Evolutionary conservation across 192 early-diverging fungal genomes (phyloP).

Genomic region (Pecoramyces ruminantium): DNA sequence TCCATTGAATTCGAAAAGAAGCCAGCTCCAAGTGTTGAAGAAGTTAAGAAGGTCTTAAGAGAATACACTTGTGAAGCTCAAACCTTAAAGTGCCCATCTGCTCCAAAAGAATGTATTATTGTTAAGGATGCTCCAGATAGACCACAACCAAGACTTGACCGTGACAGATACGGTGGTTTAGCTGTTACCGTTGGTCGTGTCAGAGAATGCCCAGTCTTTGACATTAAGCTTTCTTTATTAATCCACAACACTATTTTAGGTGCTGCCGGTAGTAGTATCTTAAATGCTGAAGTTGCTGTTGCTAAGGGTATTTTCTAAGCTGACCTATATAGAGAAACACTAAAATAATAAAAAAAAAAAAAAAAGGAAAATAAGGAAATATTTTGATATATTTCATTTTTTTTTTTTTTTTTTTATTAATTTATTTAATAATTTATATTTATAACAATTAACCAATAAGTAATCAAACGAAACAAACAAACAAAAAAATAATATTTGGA

Average conservation of each 20-base stretch:
- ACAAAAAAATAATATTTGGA: too few species aligned
- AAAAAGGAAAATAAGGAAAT: too few species aligned
- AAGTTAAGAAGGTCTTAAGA: conserved; percentile 50
- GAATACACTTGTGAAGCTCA: conserved; percentile 71
- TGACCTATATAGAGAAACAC: too few species aligned
- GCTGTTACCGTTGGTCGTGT: conserved; percentile 86
- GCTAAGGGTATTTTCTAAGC: conserved; percentile 42
- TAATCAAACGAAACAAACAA: too few species aligned
- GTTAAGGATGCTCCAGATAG: conserved; percentile 55
- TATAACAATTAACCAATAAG: too few species aligned
- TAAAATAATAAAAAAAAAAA: too few species aligned
- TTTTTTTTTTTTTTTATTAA: too few species aligned
- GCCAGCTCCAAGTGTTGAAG: conserved; percentile 51
- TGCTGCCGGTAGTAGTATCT: conserved; percentile 80
- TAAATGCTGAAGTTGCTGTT: conserved; percentile 87
- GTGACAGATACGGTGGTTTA: conserved; percentile 66
- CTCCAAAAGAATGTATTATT: conserved; percentile 58
- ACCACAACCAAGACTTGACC: conserved; percentile 88
- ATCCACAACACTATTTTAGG: conserved; percentile 94
- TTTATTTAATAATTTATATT: too few species aligned
- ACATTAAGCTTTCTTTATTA: conserved; percentile 78
- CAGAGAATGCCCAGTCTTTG: conserved; percentile 67
- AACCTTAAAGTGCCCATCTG: conserved; percentile 54
- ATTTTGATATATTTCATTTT: too few species aligned
- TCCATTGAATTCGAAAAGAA: conserved; percentile 61